phyloP scores from a whole-genome alignment of 2,329 filamentous ascomycete genomes.

The Gnomoniopsis smithogilvyi region DNA sequence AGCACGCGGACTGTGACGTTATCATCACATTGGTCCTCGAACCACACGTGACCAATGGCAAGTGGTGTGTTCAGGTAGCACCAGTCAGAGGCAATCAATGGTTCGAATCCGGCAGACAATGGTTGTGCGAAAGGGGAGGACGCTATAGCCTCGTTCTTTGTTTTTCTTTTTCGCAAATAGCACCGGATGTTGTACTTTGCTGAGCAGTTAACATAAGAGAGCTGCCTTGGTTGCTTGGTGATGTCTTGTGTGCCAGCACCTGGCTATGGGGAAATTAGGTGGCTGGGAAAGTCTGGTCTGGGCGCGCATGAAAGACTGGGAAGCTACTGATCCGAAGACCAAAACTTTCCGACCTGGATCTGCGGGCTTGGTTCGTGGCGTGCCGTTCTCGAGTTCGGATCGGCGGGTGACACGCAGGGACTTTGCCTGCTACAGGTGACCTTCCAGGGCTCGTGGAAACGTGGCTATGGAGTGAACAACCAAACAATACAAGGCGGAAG shows the following conservation, averaged over 20 bases:
- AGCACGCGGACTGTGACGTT: neutral
- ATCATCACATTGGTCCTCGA: neutral
- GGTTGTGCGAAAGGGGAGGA: slow-evolving; percentile 23
- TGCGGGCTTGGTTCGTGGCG: slow-evolving; percentile 9
- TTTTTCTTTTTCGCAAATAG: too few relatives aligned
- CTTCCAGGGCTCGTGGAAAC: neutral
- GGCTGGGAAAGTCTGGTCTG: neutral
- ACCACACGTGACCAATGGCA: neutral
- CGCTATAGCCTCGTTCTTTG: too few relatives aligned
- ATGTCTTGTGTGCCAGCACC: slow-evolving; percentile 2
- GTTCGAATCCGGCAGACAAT: too few relatives aligned
- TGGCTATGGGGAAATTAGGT: neutral
- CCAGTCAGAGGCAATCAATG: slow-evolving; percentile 13
- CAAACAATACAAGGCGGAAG: neutral
- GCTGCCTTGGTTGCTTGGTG: slow-evolving; percentile 1
- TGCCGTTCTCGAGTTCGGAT: slow-evolving; percentile 9
- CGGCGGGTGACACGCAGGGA: slow-evolving; percentile 4
- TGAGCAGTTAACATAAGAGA: neutral
- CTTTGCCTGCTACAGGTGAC: neutral
- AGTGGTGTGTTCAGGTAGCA: neutral
- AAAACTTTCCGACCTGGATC: neutral
- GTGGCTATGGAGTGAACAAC: neutral
- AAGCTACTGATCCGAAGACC: neutral
- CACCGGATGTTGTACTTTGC: neutral
- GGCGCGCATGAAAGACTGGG: neutral